A percentile compares a stretch with the other conserved stretches of the same genome.
Conservation (phyloP, 1,284 basidiomycete species). For the Sanguinoderma infundibulare region DNA sequence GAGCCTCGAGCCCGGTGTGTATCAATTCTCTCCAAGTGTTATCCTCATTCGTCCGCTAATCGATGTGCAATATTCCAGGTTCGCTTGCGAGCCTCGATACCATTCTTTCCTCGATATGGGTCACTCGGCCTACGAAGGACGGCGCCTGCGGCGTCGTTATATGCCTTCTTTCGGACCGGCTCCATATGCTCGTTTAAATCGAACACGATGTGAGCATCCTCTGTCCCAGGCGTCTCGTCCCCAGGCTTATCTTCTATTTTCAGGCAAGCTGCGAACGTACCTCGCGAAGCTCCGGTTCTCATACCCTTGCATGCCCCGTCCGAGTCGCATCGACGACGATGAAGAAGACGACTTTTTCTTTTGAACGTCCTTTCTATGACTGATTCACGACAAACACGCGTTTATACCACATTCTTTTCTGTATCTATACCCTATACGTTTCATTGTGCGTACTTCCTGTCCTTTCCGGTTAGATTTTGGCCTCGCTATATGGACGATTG, state of each 20-base stretch:
- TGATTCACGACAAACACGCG: not conserved
- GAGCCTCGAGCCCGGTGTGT: slow-evolving; percentile 11
- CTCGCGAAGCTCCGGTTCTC: slow-evolving; percentile 14
- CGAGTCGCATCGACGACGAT: no score
- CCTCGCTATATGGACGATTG: not conserved
- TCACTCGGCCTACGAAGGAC: slow-evolving; percentile 16
- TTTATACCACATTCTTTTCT: not conserved
- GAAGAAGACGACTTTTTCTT: slow-evolving; percentile 15
- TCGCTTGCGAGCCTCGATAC: slow-evolving; percentile 6
- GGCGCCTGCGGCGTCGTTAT: slow-evolving; percentile 1
- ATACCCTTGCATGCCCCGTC: slow-evolving; percentile 9
- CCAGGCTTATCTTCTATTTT: not conserved
- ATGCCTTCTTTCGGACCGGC: slow-evolving; percentile 14
- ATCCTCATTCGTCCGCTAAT: not conserved
- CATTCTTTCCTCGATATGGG: slow-evolving; percentile 22
- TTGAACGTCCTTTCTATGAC: not conserved
- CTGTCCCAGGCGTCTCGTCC: not conserved
- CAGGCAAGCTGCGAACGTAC: slow-evolving; percentile 23
- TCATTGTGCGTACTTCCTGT: not conserved
- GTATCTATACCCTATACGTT: slow-evolving; percentile 1
- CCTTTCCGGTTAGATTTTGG: not conserved
- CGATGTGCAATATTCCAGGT: not conserved
- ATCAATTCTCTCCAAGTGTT: not conserved
- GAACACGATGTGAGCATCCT: slow-evolving; percentile 10
- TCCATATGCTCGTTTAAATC: slow-evolving; percentile 16